Percentiles rank a stretch among this genome's conserved stretches.
phyloP scores from a whole-genome alignment of 2,329 filamentous ascomycete species.

The Epichloe aotearoae region DNA sequence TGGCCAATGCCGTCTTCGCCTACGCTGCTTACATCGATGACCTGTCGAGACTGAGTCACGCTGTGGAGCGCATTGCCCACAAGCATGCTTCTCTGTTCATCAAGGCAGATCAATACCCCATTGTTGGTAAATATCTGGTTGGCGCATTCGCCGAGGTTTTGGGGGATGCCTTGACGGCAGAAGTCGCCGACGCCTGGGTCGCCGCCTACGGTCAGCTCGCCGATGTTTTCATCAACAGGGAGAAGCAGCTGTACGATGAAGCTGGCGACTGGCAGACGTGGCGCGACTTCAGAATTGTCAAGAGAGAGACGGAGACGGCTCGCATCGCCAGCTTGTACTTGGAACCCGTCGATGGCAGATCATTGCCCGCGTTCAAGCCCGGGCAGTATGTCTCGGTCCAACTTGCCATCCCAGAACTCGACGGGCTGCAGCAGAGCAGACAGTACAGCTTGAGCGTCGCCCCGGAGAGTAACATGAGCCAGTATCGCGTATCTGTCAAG shows the following conservation, averaged over 20 bases:
- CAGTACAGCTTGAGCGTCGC: constrained; percentile 64
- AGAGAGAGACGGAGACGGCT: constrained; percentile 47
- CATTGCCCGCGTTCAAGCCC: constrained; percentile 48
- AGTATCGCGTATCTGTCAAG: constrained; percentile 67
- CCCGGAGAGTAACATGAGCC: constrained; percentile 31
- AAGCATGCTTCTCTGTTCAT: constrained; percentile 66
- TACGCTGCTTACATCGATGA: constrained; percentile 65
- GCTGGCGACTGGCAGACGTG: constrained; percentile 31
- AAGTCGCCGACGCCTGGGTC: constrained; percentile 57
- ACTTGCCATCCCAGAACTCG: constrained; percentile 44
- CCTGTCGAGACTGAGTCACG: constrained; percentile 41
- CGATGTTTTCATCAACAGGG: constrained; percentile 53
- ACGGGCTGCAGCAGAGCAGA: constrained; percentile 50
- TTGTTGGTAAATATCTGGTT: constrained; percentile 57
- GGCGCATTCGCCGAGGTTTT: constrained; percentile 55
- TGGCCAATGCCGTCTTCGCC: constrained; percentile 55
- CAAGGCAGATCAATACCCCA: constrained; percentile 52
- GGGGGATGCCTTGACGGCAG: constrained; percentile 51
- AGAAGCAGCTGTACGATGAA: constrained; percentile 46
- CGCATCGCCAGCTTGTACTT: constrained; percentile 59
- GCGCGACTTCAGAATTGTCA: constrained; percentile 40
- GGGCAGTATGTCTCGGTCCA: constrained; percentile 63
- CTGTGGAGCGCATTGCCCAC: constrained; percentile 56
- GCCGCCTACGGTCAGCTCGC: constrained; percentile 61
- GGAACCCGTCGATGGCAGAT: constrained; percentile 40